Percentiles rank a stretch among this genome's conserved stretches.
Evolutionary conservation across 1,284 basidiomycete genomes (phyloP).

Genomic region (Tetrapyrgos nigripes): DNA sequence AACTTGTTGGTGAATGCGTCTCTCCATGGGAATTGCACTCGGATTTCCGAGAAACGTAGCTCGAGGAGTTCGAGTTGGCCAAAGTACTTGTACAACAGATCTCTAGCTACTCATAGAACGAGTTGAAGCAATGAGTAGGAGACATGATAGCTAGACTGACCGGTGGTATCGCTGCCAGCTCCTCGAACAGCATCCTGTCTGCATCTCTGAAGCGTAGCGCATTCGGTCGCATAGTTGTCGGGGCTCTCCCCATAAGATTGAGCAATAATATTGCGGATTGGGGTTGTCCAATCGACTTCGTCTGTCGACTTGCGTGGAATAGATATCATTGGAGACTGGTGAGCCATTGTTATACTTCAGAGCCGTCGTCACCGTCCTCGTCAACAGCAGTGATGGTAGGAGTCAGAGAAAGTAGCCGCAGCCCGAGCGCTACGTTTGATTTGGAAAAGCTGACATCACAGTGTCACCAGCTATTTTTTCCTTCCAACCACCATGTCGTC

Average conservation of each 20-base stretch:
- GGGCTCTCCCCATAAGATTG: slow-evolving; percentile 95
- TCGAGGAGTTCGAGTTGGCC: slow-evolving; percentile 98
- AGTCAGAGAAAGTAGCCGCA: slow-evolving; percentile 2
- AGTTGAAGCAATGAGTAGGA: slow-evolving; percentile 12
- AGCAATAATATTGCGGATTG: slow-evolving; percentile 86
- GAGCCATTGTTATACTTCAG: slow-evolving; percentile 54
- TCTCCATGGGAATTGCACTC: slow-evolving; percentile 95
- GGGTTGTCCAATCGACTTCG: slow-evolving; percentile 91
- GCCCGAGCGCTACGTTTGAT: not conserved
- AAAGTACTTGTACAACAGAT: slow-evolving; percentile 99
- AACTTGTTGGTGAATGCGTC: slow-evolving; percentile 96
- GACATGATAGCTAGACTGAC: slow-evolving; percentile 46
- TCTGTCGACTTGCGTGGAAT: slow-evolving; percentile 83
- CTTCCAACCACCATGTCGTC: slow-evolving; percentile 49
- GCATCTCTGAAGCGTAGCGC: slow-evolving; percentile 84
- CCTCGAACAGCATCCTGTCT: slow-evolving; percentile 95
- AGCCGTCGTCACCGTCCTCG: not conserved
- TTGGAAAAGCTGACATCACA: slow-evolving; percentile 4
- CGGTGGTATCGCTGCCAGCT: slow-evolving; percentile 92
- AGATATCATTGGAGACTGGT: slow-evolving; percentile 83
- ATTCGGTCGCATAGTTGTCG: slow-evolving; percentile 87
- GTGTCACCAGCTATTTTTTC: slow-evolving; percentile 1
- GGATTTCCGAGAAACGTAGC: slow-evolving; percentile 94
- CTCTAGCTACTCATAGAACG: slow-evolving; percentile 62
- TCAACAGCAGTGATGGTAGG: not conserved